Evolutionary conservation across 139 green algal genomes (phyloP).

Genomic region (Ettlia oleoabundans): DNA sequence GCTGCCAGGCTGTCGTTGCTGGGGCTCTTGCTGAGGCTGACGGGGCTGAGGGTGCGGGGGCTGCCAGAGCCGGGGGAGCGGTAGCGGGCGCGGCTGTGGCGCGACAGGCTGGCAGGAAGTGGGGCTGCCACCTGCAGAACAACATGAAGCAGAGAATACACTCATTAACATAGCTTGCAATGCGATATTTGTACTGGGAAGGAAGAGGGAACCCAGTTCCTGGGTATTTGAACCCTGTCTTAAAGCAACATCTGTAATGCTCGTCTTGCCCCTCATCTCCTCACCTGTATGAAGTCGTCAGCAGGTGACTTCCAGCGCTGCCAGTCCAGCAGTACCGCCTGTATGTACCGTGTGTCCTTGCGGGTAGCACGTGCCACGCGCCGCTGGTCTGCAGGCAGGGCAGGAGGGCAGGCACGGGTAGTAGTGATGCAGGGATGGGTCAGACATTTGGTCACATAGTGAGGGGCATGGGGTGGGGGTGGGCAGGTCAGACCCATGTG

Average conservation of each 20-base stretch:
- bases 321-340: constrained; percentile 48
- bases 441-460: too few species aligned
- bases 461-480: too few species aligned
- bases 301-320: constrained; percentile 42
- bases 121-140: too few species aligned
- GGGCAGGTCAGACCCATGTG: neutral
- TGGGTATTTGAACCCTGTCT: too few species aligned
- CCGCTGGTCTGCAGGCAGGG: constrained; percentile 27
- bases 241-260: too few species aligned
- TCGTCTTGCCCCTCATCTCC: too few species aligned
- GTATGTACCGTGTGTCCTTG: constrained; percentile 39
- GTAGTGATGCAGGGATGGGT: neutral
- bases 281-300: constrained; percentile 48
- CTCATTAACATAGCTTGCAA: too few species aligned
- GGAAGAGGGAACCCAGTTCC: too few species aligned
- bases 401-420: neutral
- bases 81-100: neutral
- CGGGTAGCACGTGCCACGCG: constrained; percentile 40
- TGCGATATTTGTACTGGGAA: too few species aligned
- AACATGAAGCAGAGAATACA: too few species aligned
- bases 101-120: neutral
- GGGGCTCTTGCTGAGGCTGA: constrained; percentile 28
- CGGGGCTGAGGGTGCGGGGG: neutral
- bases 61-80: neutral
- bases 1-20: constrained; percentile 24